A percentile compares a stretch with the other conserved stretches of the same genome.
phyloP scores from a whole-genome alignment of 768 basidiomycete species.

The Lactarius pseudohatsudake region DNA sequence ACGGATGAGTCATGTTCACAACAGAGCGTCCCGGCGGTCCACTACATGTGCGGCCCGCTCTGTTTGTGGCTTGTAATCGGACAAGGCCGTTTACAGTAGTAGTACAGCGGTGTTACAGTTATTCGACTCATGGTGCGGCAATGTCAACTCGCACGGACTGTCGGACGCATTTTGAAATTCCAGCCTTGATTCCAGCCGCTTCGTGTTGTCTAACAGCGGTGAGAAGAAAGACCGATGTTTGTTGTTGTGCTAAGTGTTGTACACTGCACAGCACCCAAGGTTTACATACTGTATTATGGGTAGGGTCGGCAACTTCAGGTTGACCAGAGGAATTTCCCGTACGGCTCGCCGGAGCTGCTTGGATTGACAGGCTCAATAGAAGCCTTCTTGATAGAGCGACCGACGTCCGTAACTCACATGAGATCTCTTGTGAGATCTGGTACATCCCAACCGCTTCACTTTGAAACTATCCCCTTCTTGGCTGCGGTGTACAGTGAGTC shows the following conservation, averaged over 20 bases:
- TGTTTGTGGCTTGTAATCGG: background rate
- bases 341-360: background rate
- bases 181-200: background rate
- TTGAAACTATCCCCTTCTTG: background rate
- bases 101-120: background rate
- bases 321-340: background rate
- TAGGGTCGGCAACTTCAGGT: background rate
- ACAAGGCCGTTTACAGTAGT: background rate
- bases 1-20: too few species aligned
- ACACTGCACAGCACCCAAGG: too few species aligned
- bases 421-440: background rate
- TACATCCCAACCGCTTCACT: background rate
- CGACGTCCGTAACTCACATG: background rate
- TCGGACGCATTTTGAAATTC: background rate
- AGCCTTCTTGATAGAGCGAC: too few species aligned
- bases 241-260: too few species aligned
- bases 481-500: background rate
- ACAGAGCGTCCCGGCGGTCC: too few species aligned
- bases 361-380: background rate
- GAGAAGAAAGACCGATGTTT: background rate
- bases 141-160: background rate
- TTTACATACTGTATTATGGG: background rate
- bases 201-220: background rate
- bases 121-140: constrained; percentile 1
- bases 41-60: background rate